These are phyloP conservation scores for Eimeria mitis DNA, from an alignment of 169 alveolate species.

Conservation along the genomic window DNA sequence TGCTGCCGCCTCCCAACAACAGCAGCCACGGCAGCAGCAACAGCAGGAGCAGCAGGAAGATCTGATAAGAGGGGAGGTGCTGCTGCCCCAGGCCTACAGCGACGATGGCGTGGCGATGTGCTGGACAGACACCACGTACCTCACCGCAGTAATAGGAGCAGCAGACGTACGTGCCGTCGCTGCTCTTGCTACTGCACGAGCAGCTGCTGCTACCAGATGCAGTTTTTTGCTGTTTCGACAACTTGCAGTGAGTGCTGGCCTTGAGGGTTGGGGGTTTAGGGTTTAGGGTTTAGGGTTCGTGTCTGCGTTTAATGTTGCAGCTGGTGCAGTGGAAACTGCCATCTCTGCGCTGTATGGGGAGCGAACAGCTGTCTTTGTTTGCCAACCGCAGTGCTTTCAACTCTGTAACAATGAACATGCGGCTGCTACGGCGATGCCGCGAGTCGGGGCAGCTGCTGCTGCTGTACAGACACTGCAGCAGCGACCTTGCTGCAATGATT, in stretches of 20 bases:
- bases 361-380: conserved; percentile 64
- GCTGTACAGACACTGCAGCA: conserved; percentile 75
- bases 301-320: neutral
- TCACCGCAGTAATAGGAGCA: conserved; percentile 60
- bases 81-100: conserved; percentile 71
- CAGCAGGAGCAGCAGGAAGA: conserved; percentile 34
- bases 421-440: conserved; percentile 54
- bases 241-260: neutral
- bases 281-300: conserved; percentile 14
- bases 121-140: conserved; percentile 60
- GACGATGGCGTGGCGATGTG: conserved; percentile 73
- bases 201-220: neutral
- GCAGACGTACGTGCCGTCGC: conserved; percentile 27
- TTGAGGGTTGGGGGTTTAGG: neutral
- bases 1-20: conserved; percentile 1
- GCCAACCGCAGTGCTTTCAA: conserved; percentile 58
- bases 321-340: conserved; percentile 75
- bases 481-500: conserved; percentile 28
- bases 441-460: conserved; percentile 48
- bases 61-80: conserved; percentile 32
- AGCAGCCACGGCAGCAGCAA: conserved; percentile 26
- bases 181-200: neutral
- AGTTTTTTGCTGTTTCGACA: neutral
- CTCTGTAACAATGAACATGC: conserved; percentile 53
- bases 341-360: conserved; percentile 73